Base-by-base conservation (phyloP, 2,329 filamentous ascomycete genomes). In the Podosphaera aphanis region DNA sequence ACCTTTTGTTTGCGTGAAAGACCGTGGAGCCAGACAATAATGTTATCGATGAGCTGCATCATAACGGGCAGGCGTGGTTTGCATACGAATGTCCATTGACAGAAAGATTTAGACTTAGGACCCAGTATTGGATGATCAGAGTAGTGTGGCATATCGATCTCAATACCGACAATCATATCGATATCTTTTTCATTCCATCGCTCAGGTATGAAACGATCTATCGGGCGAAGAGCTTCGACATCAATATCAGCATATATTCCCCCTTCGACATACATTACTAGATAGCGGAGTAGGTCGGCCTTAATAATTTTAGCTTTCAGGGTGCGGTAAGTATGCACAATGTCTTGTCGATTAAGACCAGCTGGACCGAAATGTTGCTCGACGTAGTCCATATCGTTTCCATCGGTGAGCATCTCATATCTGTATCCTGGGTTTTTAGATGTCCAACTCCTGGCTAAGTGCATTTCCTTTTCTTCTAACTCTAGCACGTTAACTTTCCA, bases 81-180 rank as follows among this genome's bases (percentile, higher is more conserved):
- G 53, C 71, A 71, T 63, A 79, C 77, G 54, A 82, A 79, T 0
- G 78, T 82, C 78, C 78, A 83, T 55, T 82, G 78, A 57, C 77
- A 82, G 57, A 83, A 82, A 0, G 77, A 82, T 51, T 67, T 65
- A 33, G 72, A 80, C 60, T 82, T 82, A 43, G 67, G 67, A 13
- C 78, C 77, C 0, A 82, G 64, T 27, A 82, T 74, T 1, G 72
- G 67, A 56, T 82, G 77, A 43, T 73, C 61, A 16, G 61, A 63
- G 60, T 73, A 81, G 7, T 73, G 67, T 0, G 77, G 77, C 59
- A 81, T 70, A 55, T 82, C 78, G 47, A 82, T 77, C 57, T 83
- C 78, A 1, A 83, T 66, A 13, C 77, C 75, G 21, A 82, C 70
- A 18, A 83, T 71, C 66, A 82, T 71, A 52, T 80, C 73, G 43